Conservation (phyloP, 1,284 basidiomycete genomes). For the Tremellales sp. region DNA sequence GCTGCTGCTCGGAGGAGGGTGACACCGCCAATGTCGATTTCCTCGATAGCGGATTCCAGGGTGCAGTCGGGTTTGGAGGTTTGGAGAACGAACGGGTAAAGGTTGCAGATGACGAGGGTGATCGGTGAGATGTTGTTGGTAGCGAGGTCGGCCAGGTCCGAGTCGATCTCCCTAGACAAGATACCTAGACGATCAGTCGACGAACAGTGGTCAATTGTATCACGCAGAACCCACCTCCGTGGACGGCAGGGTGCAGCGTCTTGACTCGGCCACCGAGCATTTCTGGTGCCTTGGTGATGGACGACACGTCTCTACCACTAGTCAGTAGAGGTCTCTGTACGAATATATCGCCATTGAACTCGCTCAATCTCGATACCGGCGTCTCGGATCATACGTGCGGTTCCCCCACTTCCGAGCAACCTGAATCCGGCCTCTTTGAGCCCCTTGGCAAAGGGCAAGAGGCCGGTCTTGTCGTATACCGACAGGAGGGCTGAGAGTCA, state of each 20-base stretch:
- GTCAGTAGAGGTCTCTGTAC: slow-evolving; percentile 6
- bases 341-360: slow-evolving; percentile 39
- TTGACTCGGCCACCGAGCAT: slow-evolving; percentile 99
- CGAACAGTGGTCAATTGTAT: neutral
- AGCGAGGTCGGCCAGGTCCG: slow-evolving; percentile 76
- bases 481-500: slow-evolving; percentile 68
- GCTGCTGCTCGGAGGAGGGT: slow-evolving; percentile 96
- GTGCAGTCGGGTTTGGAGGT: slow-evolving; percentile 85
- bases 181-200: slow-evolving; percentile 59
- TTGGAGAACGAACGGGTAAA: slow-evolving; percentile 94
- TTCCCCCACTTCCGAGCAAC: slow-evolving; percentile 92
- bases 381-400: slow-evolving; percentile 94
- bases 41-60: slow-evolving; percentile 88
- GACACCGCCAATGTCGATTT: slow-evolving; percentile 98
- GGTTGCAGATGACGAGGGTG: slow-evolving; percentile 95
- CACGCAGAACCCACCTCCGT: slow-evolving; percentile 66
- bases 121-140: slow-evolving; percentile 82
- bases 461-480: slow-evolving; percentile 93
- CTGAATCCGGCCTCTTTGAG: slow-evolving; percentile 77
- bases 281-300: slow-evolving; percentile 98
- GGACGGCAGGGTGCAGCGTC: slow-evolving; percentile 97
- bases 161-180: slow-evolving; percentile 78
- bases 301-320: slow-evolving; percentile 87
- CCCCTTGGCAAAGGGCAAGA: slow-evolving; percentile 82
- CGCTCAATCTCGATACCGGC: slow-evolving; percentile 87